phyloP scores from a whole-genome alignment of 2,329 filamentous ascomycete genomes.

The Proliferodiscus dingleyae region DNA sequence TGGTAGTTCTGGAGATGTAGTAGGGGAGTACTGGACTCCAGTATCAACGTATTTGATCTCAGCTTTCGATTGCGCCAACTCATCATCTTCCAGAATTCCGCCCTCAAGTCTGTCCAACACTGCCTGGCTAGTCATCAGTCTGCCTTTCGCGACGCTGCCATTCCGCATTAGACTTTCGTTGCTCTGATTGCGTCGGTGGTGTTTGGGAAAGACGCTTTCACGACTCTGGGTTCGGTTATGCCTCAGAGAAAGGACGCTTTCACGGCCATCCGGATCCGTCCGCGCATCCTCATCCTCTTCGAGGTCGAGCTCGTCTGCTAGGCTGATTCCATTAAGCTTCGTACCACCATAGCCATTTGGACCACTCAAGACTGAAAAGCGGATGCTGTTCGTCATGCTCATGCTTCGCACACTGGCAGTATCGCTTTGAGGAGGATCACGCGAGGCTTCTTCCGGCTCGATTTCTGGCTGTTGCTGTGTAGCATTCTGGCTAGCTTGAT shows the following conservation, averaged over 20 bases:
- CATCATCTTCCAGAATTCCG: conserved; percentile 46
- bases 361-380: conserved; percentile 66
- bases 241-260: conserved; percentile 52
- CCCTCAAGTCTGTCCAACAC: conserved; percentile 54
- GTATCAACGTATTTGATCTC: conserved; percentile 61
- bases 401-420: conserved; percentile 67
- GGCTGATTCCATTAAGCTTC: conserved; percentile 63
- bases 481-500: conserved; percentile 52
- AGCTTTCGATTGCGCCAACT: conserved; percentile 35
- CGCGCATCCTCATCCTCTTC: conserved; percentile 68
- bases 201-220: conserved; percentile 47
- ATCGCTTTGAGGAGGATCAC: conserved; percentile 60
- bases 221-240: conserved; percentile 53
- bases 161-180: conserved; percentile 52
- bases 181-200: conserved; percentile 53
- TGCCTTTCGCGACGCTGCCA: conserved; percentile 50
- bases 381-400: conserved; percentile 67
- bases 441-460: conserved; percentile 56
- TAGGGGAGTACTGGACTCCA: conserved; percentile 80
- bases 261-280: conserved; percentile 66
- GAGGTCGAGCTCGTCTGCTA: conserved; percentile 88
- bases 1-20: conserved; percentile 60
- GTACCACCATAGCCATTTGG: conserved; percentile 45
- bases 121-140: conserved; percentile 47
- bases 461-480: conserved; percentile 43